Conservation (phyloP, 108 stramenopile species). For the Pseudonitzschia delicatissima region DNA sequence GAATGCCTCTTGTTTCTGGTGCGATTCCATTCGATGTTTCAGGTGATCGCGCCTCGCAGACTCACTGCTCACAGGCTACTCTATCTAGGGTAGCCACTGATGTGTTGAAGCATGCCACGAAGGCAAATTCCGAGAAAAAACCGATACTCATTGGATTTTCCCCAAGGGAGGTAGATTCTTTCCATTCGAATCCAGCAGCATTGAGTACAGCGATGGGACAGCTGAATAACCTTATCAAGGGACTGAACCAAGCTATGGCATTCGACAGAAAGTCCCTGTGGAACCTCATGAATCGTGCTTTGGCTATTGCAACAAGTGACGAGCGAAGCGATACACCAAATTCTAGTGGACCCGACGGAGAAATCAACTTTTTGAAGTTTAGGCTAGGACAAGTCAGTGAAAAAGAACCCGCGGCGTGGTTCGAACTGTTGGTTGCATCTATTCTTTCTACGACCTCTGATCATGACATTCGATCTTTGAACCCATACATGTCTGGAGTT, state of each 20-base stretch:
- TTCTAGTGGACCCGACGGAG: conserved; percentile 52
- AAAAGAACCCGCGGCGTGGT: conserved; percentile 85
- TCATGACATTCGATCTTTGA: conserved; percentile 82
- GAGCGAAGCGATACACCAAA: conserved; percentile 81
- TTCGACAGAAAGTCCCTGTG: conserved; percentile 89
- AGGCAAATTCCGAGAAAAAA: conserved; percentile 73
- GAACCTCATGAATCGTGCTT: conserved; percentile 84
- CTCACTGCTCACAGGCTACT: conserved; percentile 89
- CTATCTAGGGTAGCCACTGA: conserved; percentile 78
- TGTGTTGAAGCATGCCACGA: conserved; percentile 72
- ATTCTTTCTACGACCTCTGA: conserved; percentile 82
- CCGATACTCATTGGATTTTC: conserved; percentile 83
- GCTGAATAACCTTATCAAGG: conserved; percentile 71
- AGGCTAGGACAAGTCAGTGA: conserved; percentile 88
- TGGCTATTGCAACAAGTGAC: conserved; percentile 87
- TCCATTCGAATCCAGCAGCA: conserved; percentile 67
- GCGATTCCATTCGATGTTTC: conserved; percentile 80
- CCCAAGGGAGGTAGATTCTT: conserved; percentile 66
- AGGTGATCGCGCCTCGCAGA: conserved; percentile 61
- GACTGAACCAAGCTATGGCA: conserved; percentile 83
- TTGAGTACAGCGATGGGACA: conserved; percentile 65
- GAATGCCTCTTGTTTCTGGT: conserved; percentile 59
- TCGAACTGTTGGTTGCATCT: conserved; percentile 87
- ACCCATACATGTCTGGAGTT: conserved; percentile 81
- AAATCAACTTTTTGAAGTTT: conserved; percentile 82